These are phyloP conservation scores for Volvox reticuliferus DNA, from an alignment of 139 green algal genomes.

Conservation along the genomic window DNA sequence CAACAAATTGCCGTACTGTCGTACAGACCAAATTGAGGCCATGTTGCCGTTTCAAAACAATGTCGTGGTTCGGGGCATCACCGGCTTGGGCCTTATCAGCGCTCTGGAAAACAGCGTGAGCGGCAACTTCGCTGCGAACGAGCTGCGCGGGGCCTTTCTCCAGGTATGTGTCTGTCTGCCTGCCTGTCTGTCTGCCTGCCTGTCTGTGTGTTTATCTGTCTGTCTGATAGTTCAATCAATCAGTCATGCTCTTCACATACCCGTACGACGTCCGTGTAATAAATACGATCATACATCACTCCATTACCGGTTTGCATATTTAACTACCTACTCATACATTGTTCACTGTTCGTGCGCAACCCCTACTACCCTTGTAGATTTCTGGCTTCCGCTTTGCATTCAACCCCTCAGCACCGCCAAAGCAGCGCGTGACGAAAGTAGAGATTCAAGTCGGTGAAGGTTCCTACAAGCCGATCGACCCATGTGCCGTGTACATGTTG, in stretches of 20 bases:
- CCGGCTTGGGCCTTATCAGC: background rate
- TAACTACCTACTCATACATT: no score
- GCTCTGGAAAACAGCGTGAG: constrained; percentile 21
- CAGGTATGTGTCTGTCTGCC: background rate
- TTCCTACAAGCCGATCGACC: background rate
- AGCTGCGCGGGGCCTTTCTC: background rate
- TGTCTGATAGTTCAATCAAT: no score
- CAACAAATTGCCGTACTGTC: no score
- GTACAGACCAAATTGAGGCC: background rate
- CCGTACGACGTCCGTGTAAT: no score
- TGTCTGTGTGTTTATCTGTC: no score
- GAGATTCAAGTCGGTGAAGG: background rate
- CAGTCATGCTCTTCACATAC: no score
- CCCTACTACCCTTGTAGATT: no score
- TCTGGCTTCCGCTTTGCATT: background rate
- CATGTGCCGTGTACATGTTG: background rate
- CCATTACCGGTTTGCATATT: no score
- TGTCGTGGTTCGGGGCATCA: background rate
- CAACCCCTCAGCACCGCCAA: background rate
- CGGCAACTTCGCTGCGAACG: background rate
- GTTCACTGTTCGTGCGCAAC: no score
- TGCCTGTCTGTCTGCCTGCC: no score
- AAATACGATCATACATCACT: no score
- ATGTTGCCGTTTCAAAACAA: background rate
- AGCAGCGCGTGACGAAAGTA: background rate